Evolutionary conservation across 1,284 basidiomycete species (phyloP), one percentile per base, ranked within the genome.

Genomic region (Hemileia vastatrix): DNA sequence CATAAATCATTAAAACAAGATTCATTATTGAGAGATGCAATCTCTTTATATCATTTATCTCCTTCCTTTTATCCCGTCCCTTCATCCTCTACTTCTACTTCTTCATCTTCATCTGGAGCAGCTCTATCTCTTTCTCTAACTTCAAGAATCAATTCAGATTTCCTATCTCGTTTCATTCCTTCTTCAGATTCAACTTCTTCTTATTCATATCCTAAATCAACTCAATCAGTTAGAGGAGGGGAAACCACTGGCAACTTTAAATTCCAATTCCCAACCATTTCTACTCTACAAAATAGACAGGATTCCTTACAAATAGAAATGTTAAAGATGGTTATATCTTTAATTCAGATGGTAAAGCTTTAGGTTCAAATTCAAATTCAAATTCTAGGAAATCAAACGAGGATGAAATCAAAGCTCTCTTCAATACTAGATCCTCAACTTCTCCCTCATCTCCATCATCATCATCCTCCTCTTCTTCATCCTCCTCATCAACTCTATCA

Each of bases 21-120:
- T n/a, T n/a, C n/a, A n/a, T n/a, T n/a, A n/a, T n/a, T n/a, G n/a
- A n/a, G n/a, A n/a, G n/a, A n/a, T n/a, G 73, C 73, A 1, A 67
- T 75, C 40, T 65, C 71, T 49, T 67, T 75, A 54, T 75, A 74
- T 63, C 73, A 75, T 56, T 58, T 72, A 32, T 66, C 71, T 5
- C 67, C 69, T 0, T 66, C 65, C 21, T 75, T 74, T 63, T 69
- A 70, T 53, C 72, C 72, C 9, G 64, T 59, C n/a, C 66, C 67
- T 6, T 52, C 59, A 44, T 58, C 24, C 13, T 60, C 18, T 21
- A 57, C 27, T 54, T 59, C 21, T 58, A 11, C 36, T 11, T 40
- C 36, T 15, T 40, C 36, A 11, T 40, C 36, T 11, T 11, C 36
- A 11, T 40, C 36, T 40, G 8, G 9, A 40, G 15, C 36, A 11